A percentile compares a stretch with the other conserved stretches of the same genome.
Evolutionary conservation across 1,139 yeast genomes (phyloP).

Genomic region (Geotrichum cucujoidarum): DNA sequence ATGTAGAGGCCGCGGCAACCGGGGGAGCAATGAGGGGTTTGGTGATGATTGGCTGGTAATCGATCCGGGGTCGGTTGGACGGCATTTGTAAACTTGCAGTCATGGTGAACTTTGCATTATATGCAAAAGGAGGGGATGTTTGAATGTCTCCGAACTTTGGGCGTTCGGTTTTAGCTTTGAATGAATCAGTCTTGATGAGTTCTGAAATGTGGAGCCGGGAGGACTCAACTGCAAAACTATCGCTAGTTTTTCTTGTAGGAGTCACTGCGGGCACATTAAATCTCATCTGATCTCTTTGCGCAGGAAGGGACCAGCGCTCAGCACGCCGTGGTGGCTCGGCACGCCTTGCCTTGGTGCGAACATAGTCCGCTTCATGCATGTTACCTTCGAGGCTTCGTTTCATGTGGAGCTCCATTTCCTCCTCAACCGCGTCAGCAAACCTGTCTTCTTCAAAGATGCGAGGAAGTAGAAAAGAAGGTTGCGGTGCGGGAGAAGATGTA

Average conservation of each 20-base stretch:
- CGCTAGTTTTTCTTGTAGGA: neutral
- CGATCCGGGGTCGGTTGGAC: neutral
- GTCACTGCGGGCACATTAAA: neutral
- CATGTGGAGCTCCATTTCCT: slow-evolving; percentile 28
- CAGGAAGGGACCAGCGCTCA: neutral
- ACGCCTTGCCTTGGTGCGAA: slow-evolving; percentile 5
- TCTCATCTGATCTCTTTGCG: neutral
- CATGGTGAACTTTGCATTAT: slow-evolving; percentile 15
- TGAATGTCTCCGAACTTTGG: slow-evolving; percentile 6
- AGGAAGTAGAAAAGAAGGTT: slow-evolving; percentile 27
- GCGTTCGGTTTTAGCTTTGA: slow-evolving; percentile 11
- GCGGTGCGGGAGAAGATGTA: slow-evolving; percentile 4
- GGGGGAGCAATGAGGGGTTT: neutral
- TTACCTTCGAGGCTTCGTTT: slow-evolving; percentile 16
- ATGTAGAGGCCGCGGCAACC: no score
- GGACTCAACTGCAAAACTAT: slow-evolving; percentile 2
- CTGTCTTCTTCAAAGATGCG: slow-evolving; percentile 40
- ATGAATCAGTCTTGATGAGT: slow-evolving; percentile 15
- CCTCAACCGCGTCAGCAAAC: slow-evolving; percentile 39
- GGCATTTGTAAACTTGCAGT: slow-evolving; percentile 15
- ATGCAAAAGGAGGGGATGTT: slow-evolving; percentile 4
- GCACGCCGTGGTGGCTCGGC: neutral
- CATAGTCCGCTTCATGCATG: slow-evolving; percentile 1
- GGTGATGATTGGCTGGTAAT: neutral
- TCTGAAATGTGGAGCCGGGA: slow-evolving; percentile 18